Evolutionary conservation across 202 grass and related monocot genomes (phyloP), one percentile per base, ranked within the genome.

Genomic region (Eragrostis tef): DNA sequence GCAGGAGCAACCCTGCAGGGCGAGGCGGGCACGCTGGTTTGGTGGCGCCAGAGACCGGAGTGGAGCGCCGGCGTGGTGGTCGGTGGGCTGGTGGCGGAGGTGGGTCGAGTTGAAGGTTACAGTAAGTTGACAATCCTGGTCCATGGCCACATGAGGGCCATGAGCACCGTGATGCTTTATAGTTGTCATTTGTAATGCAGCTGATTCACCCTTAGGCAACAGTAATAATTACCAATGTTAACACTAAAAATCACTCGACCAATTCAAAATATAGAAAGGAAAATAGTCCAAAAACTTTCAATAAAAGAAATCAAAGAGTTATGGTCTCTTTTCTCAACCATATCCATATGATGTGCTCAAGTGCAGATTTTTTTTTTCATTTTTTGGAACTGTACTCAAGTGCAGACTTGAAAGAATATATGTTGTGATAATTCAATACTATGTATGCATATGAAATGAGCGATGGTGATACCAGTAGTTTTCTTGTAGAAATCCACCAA

Each of bases 401-500:
- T 63, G 29, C 60, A 63, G 15, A 63, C 60, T 63, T 63, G 60
- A 63, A 63, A 15, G 13, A 63, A 2, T 31, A 61, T 61, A 39
- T 39, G 44, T 9, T 57, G 20, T 60, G 7, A 51, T 44, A 25
- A 60, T 74, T 42, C 22, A 36, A 70, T 26, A 75, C 48, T 41
- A 51, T 43, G 10, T 60, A 64, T 69, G 61, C 49, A 74, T 12
- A 66, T 6, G 63, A 79, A 19, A 73, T 13, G 22, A 36, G 46
- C 22, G 78, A 72, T 43, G 57, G 21, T 57, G 41, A 45, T 67
- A 99, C 97, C 97, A 87, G 97, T 92, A 54, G 70, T 88, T 81
- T 96, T 84, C 67, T 75, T 90, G 77, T 99, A 99, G 83, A 99
- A 96, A 64, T 89, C 22, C 22, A 93, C 67, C 68, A 99, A 80